Evolutionary conservation across 768 basidiomycete species (phyloP), one percentile per base, ranked within the genome.

Genomic region (Steccherinum ochraceum): DNA sequence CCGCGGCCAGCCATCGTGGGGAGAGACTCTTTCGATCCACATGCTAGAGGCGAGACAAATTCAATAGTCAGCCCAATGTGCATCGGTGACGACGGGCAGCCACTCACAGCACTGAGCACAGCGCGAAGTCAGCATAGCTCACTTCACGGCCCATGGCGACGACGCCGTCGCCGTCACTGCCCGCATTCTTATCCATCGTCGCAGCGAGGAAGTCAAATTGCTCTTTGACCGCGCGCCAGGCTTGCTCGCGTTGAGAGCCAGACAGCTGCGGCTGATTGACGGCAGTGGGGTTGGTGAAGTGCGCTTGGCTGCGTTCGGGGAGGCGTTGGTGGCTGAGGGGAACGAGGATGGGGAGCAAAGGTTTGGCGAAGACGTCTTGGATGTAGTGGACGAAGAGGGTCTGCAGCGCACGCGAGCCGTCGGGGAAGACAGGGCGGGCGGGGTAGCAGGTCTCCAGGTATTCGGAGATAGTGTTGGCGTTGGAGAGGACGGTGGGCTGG

Each of bases 1-100:
- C 48, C 80, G 68, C 20, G 73, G 69, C 86, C 86, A 89, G 12
- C 82, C 84, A 55, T 88, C 84, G 50, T 83, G 80, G n/a, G 83
- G 75, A 3, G 84, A 78, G 61, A 88, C 79, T 45, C 78, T 72
- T 61, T 87, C 80, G 40, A 88, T 81, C 85, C 84, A 89, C 43
- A 88, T 76, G 40, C 63, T 64, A 24, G 13, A 18, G 5, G 18
- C 10, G 7, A 43, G 41, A 18, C 7, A n/a, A 43, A 35, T 1
- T 4, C 2, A 7, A 24, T 7, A 18, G 39, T 49, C 40, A 44
- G 24, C 12, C 4, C 19, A 10, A 3, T 2, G 0, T 12, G n/a
- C 18, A 2, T 19, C 16, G 19, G 16, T 27, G 24, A 12, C 41
- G 45, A 5, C 20, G 4, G 18, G 35, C 26, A 19, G 24, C 4